Conservation (phyloP, 202 grass and related monocot species). For the Elaeis oleifera region DNA sequence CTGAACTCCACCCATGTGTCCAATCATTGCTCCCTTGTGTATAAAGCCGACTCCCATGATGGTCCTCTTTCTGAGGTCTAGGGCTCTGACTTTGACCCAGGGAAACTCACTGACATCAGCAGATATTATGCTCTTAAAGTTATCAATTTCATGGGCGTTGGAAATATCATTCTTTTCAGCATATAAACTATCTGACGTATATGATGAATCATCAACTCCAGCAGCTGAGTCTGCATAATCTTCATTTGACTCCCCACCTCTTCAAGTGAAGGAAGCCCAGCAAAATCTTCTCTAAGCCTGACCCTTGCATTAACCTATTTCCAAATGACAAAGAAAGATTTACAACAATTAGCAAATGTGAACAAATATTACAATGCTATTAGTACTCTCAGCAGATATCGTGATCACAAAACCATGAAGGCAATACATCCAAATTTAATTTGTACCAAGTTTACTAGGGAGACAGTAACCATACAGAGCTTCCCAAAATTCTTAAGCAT, state of each 20-base stretch:
- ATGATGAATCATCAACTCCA: constrained; percentile 41
- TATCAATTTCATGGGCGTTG: constrained; percentile 44
- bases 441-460: too few species aligned
- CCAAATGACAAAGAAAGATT: constrained; percentile 17
- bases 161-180: constrained; percentile 69
- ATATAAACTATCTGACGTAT: constrained; percentile 68
- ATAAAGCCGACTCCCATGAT: constrained; percentile 40
- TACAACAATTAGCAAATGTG: background rate
- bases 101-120: constrained; percentile 46
- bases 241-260: constrained; percentile 70
- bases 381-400: too few species aligned
- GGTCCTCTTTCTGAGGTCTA: constrained; percentile 36
- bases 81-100: constrained; percentile 48
- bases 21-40: constrained; percentile 71
- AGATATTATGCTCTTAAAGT: constrained; percentile 35
- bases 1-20: constrained; percentile 61
- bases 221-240: constrained; percentile 51
- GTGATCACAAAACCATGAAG: too few species aligned
- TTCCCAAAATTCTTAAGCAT: too few species aligned
- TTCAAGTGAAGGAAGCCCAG: constrained; percentile 42
- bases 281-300: constrained; percentile 57
- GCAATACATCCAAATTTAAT: too few species aligned
- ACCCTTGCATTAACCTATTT: constrained; percentile 62
- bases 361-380: too few species aligned
- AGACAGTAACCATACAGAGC: too few species aligned